Conservation (phyloP, 2,329 filamentous ascomycete species). For the Penicillium sp. region DNA sequence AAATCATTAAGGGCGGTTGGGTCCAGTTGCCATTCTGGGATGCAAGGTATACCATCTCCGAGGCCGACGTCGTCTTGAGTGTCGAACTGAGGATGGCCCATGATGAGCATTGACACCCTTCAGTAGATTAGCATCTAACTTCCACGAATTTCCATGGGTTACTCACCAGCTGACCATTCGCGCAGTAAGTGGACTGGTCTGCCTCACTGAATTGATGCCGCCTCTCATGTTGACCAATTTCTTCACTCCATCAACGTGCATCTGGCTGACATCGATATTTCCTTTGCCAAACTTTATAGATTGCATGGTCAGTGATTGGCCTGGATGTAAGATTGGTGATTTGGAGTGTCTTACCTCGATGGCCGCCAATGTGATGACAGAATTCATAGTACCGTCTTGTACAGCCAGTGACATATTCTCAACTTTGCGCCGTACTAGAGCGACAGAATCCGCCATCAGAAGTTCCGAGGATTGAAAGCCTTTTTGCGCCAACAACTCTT, state of each 20-base stretch:
- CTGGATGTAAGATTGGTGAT: background rate
- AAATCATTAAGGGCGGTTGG: slow-evolving; percentile 10
- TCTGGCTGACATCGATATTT: slow-evolving; percentile 45
- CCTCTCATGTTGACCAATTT: slow-evolving; percentile 52
- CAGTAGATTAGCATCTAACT: background rate
- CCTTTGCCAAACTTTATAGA: slow-evolving; percentile 53
- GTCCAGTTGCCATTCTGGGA: slow-evolving; percentile 50
- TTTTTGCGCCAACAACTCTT: slow-evolving; percentile 53
- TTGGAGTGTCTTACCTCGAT: slow-evolving; percentile 52
- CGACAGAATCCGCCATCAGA: slow-evolving; percentile 59
- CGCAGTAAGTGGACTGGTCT: slow-evolving; percentile 54
- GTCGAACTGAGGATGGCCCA: slow-evolving; percentile 53
- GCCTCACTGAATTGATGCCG: slow-evolving; percentile 51
- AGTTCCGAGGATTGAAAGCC: slow-evolving; percentile 57
- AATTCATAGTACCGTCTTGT: slow-evolving; percentile 58
- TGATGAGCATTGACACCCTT: slow-evolving; percentile 61
- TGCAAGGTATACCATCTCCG: slow-evolving; percentile 53
- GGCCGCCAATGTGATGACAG: slow-evolving; percentile 58
- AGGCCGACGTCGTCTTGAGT: slow-evolving; percentile 52
- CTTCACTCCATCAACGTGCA: slow-evolving; percentile 55
- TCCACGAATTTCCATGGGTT: background rate
- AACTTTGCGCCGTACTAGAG: slow-evolving; percentile 53
- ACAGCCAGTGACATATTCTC: slow-evolving; percentile 48
- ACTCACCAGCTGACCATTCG: slow-evolving; percentile 57
- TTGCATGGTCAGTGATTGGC: slow-evolving; percentile 1